These are phyloP conservation scores for Myriosclerotinia curreyana DNA, from an alignment of 2,329 filamentous ascomycete genomes.

Conservation along the genomic window DNA sequence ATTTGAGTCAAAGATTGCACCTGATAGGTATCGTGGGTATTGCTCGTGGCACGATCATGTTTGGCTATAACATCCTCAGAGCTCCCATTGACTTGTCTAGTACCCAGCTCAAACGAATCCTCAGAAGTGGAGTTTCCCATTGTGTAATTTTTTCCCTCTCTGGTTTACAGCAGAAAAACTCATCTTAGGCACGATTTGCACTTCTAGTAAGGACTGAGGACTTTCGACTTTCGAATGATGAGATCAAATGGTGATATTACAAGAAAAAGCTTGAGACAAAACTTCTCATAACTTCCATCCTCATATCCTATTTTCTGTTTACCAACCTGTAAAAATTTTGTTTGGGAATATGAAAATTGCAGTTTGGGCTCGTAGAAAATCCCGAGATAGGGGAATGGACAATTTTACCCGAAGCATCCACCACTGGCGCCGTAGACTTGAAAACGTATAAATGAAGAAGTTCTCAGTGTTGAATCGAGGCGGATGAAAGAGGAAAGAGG, in stretches of 20 bases:
- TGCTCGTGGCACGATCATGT: background rate
- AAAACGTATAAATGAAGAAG: background rate
- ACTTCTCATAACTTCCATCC: too few species aligned
- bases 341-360: background rate
- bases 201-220: too few species aligned
- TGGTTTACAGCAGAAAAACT: background rate
- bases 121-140: background rate
- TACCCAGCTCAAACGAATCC: background rate
- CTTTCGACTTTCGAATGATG: too few species aligned
- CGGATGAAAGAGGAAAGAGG: too few species aligned
- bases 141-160: background rate
- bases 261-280: too few species aligned
- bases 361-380: background rate
- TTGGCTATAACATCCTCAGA: background rate
- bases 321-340: too few species aligned
- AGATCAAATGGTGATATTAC: too few species aligned
- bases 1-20: background rate
- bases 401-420: background rate
- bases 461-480: too few species aligned
- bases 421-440: background rate
- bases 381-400: background rate
- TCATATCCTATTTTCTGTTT: background rate
- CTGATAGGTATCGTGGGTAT: background rate
- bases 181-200: too few species aligned
- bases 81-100: background rate